Evolutionary conservation across 202 grass and related monocot genomes (phyloP).

Genomic region (Setaria italica): DNA sequence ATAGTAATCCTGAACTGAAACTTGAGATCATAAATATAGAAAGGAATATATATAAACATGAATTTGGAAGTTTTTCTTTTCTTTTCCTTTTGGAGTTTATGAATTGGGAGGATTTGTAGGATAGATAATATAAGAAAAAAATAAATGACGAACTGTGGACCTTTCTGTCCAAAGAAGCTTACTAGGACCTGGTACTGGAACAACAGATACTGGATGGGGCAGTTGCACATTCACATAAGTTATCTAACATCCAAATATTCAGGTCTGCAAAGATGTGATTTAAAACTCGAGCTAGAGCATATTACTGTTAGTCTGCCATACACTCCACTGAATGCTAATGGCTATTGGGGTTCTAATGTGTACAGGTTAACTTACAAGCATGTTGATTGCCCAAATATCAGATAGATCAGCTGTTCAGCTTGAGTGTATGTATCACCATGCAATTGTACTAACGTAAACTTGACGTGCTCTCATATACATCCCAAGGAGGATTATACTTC

Average conservation of each 20-base stretch:
- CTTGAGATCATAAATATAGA: background rate
- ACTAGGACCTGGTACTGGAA: background rate
- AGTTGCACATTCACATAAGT: background rate
- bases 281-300: background rate
- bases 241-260: background rate
- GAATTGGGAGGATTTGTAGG: background rate
- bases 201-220: background rate
- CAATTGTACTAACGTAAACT: background rate
- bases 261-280: background rate
- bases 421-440: background rate
- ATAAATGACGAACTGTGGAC: background rate
- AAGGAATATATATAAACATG: slow-evolving; percentile 6
- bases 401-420: background rate
- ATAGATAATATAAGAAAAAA: background rate
- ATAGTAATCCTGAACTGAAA: background rate
- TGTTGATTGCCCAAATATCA: slow-evolving; percentile 10
- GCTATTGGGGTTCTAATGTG: background rate
- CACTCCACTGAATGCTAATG: slow-evolving; percentile 7
- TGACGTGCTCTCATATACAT: background rate
- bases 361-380: background rate
- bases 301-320: background rate
- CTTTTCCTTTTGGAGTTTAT: background rate
- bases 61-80: background rate
- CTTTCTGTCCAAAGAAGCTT: background rate
- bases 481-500: background rate